Percentiles rank a stretch among this genome's conserved stretches.
phyloP scores from a whole-genome alignment of 768 basidiomycete genomes.

The Pulveroboletus ravenelii region DNA sequence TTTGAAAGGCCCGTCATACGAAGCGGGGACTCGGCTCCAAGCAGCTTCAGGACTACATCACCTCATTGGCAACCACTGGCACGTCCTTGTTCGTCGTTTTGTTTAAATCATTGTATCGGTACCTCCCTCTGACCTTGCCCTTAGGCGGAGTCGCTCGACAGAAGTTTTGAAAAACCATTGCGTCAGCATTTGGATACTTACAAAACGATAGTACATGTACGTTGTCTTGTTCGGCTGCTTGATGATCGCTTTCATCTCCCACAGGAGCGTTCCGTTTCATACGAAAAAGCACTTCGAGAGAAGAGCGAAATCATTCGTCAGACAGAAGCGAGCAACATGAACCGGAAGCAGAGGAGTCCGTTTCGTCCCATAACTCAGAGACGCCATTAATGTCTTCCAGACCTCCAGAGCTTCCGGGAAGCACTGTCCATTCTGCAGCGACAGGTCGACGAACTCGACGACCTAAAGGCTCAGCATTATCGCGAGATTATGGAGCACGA shows the following conservation, averaged over 20 bases:
- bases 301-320: slow-evolving; percentile 81
- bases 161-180: slow-evolving; percentile 84
- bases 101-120: slow-evolving; percentile 4
- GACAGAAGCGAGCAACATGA: slow-evolving; percentile 82
- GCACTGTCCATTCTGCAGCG: slow-evolving; percentile 75
- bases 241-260: slow-evolving; percentile 5
- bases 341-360: slow-evolving; percentile 80
- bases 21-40: slow-evolving; percentile 76
- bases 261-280: slow-evolving; percentile 79
- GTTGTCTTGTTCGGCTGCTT: slow-evolving; percentile 15
- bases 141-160: slow-evolving; percentile 81
- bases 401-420: slow-evolving; percentile 84
- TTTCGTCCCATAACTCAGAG: slow-evolving; percentile 12
- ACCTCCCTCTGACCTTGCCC: slow-evolving; percentile 2
- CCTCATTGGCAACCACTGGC: slow-evolving; percentile 89
- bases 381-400: slow-evolving; percentile 37
- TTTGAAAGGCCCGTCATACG: slow-evolving; percentile 75
- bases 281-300: slow-evolving; percentile 77
- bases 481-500: slow-evolving; percentile 88
- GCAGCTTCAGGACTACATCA: slow-evolving; percentile 88
- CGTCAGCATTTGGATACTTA: slow-evolving; percentile 83
- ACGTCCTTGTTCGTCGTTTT: slow-evolving; percentile 64
- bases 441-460: slow-evolving; percentile 90
- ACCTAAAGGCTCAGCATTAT: slow-evolving; percentile 80
- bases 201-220: slow-evolving; percentile 63